Evolutionary conservation across 1,284 basidiomycete species (phyloP).

Genomic region (Marasmius sp.): DNA sequence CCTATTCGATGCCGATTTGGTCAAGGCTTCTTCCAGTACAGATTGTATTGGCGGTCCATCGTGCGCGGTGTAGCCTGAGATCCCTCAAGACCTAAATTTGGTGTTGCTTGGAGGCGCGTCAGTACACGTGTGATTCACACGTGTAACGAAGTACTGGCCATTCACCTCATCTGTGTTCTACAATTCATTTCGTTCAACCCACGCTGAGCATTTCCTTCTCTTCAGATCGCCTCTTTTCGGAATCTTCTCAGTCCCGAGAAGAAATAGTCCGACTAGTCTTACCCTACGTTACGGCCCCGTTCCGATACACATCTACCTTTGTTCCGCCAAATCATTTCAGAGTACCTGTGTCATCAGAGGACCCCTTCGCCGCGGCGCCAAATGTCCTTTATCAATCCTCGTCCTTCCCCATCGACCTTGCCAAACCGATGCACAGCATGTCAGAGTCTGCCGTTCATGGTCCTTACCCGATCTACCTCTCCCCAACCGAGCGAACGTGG

Average conservation of each 20-base stretch:
- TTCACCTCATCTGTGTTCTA: neutral
- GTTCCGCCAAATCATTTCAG: constrained; percentile 61
- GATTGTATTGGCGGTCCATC: too few relatives aligned
- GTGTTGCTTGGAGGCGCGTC: too few relatives aligned
- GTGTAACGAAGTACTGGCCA: too few relatives aligned
- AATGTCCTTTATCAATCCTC: too few relatives aligned
- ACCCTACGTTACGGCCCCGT: constrained; percentile 56
- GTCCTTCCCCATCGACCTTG: constrained; percentile 12
- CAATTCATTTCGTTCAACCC: neutral
- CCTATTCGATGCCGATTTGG: too few relatives aligned
- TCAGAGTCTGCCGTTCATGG: constrained; percentile 54
- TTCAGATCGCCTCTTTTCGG: constrained; percentile 47
- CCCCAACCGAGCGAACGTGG: constrained; percentile 23
- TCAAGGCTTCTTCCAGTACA: too few relatives aligned
- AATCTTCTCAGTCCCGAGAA: constrained; percentile 38
- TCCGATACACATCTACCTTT: constrained; percentile 54
- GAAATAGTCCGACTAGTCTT: constrained; percentile 50
- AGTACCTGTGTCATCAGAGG: constrained; percentile 40
- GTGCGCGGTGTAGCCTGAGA: too few relatives aligned
- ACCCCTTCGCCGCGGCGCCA: too few relatives aligned
- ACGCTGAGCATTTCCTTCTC: neutral
- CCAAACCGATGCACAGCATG: constrained; percentile 20
- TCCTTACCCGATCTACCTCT: constrained; percentile 55
- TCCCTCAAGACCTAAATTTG: too few relatives aligned
- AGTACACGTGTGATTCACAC: too few relatives aligned